Conservation (phyloP, 192 early-diverging fungal genomes). For the Coemansia sp. region DNA sequence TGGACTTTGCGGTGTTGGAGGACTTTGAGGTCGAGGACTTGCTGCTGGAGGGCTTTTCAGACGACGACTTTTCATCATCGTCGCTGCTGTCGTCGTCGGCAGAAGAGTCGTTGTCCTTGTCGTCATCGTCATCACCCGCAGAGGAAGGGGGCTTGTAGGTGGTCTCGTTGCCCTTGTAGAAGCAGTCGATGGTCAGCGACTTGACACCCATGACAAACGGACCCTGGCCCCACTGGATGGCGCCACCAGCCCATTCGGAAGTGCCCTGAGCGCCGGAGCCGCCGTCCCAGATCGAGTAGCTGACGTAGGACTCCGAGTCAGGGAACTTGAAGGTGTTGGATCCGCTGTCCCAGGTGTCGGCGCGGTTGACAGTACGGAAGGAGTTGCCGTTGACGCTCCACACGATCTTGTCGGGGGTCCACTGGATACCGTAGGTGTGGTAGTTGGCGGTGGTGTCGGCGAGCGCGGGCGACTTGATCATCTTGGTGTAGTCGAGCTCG, state of each 20-base stretch:
- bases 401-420: constrained; percentile 55
- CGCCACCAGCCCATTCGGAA: constrained; percentile 59
- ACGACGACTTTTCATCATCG: constrained; percentile 6
- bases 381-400: constrained; percentile 55
- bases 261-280: constrained; percentile 57
- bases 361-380: constrained; percentile 52
- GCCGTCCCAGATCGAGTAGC: constrained; percentile 66
- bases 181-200: constrained; percentile 57
- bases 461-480: constrained; percentile 29
- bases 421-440: constrained; percentile 59
- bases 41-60: constrained; percentile 9
- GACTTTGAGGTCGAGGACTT: constrained; percentile 13
- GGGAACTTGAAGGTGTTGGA: constrained; percentile 53
- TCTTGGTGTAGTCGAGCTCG: constrained; percentile 57
- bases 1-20: constrained; percentile 8
- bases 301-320: constrained; percentile 43
- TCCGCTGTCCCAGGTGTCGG: constrained; percentile 49
- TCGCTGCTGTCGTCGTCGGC: constrained; percentile 9
- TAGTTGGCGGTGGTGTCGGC: constrained; percentile 55
- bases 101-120: constrained; percentile 10
- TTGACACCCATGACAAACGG: constrained; percentile 56
- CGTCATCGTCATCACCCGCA: constrained; percentile 9
- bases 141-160: constrained; percentile 41
- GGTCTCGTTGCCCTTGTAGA: constrained; percentile 55
- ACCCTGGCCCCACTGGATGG: constrained; percentile 56